phyloP scores from a whole-genome alignment of 2,329 filamentous ascomycete species.

The Cordyceps javanica region DNA sequence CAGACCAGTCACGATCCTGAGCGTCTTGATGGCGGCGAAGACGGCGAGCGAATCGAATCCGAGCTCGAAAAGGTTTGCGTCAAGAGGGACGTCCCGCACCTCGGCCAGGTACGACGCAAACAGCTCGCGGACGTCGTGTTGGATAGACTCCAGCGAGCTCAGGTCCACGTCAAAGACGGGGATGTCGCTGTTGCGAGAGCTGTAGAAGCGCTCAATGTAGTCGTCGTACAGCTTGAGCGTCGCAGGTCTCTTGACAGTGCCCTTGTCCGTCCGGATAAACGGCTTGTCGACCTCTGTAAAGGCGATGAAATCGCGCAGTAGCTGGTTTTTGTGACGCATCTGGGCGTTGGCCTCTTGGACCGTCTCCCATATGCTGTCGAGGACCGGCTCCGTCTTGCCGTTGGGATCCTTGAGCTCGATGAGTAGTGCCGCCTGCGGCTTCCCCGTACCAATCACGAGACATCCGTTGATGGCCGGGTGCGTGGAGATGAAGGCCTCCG shows the following conservation, averaged over 20 bases:
- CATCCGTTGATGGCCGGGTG: conserved; percentile 23
- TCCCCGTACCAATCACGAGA: conserved; percentile 22
- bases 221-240: conserved; percentile 34
- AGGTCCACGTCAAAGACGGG: conserved; percentile 17
- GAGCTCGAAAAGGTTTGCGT: conserved; percentile 23
- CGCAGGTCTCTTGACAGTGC: conserved; percentile 34
- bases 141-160: conserved; percentile 20
- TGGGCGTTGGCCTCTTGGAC: conserved; percentile 37
- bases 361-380: conserved; percentile 39
- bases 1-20: conserved; percentile 24
- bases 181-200: conserved; percentile 15
- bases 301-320: conserved; percentile 36
- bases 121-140: conserved; percentile 16
- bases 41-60: conserved; percentile 28
- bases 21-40: conserved; percentile 24
- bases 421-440: conserved; percentile 22
- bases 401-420: conserved; percentile 22
- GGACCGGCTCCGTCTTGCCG: conserved; percentile 19
- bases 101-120: conserved; percentile 17
- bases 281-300: conserved; percentile 35
- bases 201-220: conserved; percentile 43
- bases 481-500: conserved; percentile 21
- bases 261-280: conserved; percentile 40
- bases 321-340: conserved; percentile 33
- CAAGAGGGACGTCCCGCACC: conserved; percentile 14